A percentile compares a stretch with the other conserved stretches of the same genome.
phyloP scores from a whole-genome alignment of 2,329 filamentous ascomycete species.

The Gyromitra esculenta region DNA sequence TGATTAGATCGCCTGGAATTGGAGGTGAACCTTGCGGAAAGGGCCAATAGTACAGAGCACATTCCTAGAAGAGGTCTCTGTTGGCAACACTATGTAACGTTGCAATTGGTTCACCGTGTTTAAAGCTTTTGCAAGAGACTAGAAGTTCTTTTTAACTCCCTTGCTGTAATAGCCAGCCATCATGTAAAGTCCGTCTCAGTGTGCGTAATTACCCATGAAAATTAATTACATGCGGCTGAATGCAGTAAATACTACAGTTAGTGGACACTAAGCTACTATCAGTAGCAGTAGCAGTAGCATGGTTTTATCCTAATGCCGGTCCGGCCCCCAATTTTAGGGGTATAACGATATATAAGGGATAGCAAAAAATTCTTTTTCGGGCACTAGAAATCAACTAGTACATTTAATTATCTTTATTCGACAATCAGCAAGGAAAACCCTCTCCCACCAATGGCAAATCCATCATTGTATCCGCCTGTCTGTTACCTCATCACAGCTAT shows the following conservation, averaged over 20 bases:
- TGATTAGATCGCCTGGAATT: too few relatives aligned
- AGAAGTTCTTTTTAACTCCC: background rate
- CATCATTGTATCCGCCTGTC: background rate
- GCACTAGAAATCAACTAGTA: background rate
- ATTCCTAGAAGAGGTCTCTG: background rate
- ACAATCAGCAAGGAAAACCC: background rate
- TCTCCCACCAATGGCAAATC: background rate
- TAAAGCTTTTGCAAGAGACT: background rate
- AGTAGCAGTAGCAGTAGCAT: too few relatives aligned
- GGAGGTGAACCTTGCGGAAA: background rate
- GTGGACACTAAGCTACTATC: too few relatives aligned
- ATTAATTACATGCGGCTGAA: too few relatives aligned
- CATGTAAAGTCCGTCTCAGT: background rate
- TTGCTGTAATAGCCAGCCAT: background rate
- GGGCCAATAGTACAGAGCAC: background rate
- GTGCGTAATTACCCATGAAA: too few relatives aligned
- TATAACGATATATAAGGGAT: background rate
- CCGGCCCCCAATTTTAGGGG: background rate
- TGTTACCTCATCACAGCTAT: background rate
- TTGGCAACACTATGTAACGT: too few relatives aligned
- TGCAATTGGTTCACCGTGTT: background rate
- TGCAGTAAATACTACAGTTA: too few relatives aligned
- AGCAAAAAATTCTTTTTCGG: background rate
- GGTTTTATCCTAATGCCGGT: too few relatives aligned
- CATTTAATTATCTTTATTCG: background rate